A percentile compares a stretch with the other conserved stretches of the same genome.
phyloP scores from a whole-genome alignment of 2,329 filamentous ascomycete genomes.

The Hypocreales sp. region DNA sequence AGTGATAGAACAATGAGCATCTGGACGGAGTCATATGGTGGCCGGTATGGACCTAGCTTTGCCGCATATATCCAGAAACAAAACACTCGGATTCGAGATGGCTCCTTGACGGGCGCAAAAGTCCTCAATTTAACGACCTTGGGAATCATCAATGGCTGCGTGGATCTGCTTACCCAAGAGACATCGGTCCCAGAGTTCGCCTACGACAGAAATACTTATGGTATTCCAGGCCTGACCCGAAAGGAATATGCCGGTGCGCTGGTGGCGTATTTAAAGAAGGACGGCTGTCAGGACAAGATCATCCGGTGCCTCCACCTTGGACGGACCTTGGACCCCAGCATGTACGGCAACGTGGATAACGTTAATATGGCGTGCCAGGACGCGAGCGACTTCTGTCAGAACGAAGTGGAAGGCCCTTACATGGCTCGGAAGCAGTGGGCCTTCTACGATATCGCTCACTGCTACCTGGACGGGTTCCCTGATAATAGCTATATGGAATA shows the following conservation, averaged over 20 bases:
- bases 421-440: conserved; percentile 8
- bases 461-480: conserved; percentile 43
- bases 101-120: conserved; percentile 16
- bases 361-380: conserved; percentile 35
- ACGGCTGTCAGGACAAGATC: conserved; percentile 39
- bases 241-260: conserved; percentile 15
- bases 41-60: conserved; percentile 53
- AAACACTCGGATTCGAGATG: conserved; percentile 31
- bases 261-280: conserved; percentile 13
- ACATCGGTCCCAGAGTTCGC: conserved; percentile 40
- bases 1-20: conserved; percentile 41
- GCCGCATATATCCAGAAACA: conserved; percentile 42
- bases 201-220: conserved; percentile 43
- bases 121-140: conserved; percentile 39
- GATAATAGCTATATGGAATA: conserved; percentile 30
- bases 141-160: conserved; percentile 54
- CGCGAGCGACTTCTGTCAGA: conserved; percentile 38
- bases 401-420: conserved; percentile 20
- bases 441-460: conserved; percentile 45
- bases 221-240: conserved; percentile 38
- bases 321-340: conserved; percentile 31
- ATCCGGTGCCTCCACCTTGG: conserved; percentile 25
- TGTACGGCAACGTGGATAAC: conserved; percentile 17
- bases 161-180: conserved; percentile 47
- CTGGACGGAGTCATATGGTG: conserved; percentile 55